Percentiles rank a stretch among this genome's conserved stretches.
Evolutionary conservation across 73 alveolate genomes (phyloP).

Genomic region (Paramecium caudatum): DNA sequence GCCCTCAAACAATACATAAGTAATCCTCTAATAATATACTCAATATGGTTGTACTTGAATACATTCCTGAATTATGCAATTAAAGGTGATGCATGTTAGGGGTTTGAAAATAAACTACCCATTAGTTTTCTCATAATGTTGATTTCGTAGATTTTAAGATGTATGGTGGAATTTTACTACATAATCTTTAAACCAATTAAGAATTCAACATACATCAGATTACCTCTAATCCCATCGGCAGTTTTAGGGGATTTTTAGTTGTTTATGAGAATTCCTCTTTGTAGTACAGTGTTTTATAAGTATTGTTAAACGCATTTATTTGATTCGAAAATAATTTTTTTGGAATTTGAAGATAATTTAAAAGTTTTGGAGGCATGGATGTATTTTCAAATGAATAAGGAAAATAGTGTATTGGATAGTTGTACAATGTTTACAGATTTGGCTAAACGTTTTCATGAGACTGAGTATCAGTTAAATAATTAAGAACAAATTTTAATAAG

Average conservation of each 20-base stretch:
- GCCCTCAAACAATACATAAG: background rate
- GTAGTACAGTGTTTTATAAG: background rate
- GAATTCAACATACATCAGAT: background rate
- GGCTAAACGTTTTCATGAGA: background rate
- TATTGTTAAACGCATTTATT: background rate
- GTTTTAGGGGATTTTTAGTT: background rate
- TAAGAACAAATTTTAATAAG: constrained; percentile 15
- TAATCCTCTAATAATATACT: background rate
- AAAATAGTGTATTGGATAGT: constrained; percentile 10
- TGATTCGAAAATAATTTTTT: background rate
- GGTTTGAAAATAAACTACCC: background rate
- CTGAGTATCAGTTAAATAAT: background rate
- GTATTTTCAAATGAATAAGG: background rate
- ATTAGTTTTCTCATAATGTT: background rate
- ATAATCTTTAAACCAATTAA: background rate
- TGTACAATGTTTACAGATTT: background rate
- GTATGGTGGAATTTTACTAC: constrained; percentile 43
- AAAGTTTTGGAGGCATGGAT: constrained; percentile 3
- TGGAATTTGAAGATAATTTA: background rate
- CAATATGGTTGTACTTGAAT: constrained; percentile 31
- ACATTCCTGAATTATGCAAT: background rate
- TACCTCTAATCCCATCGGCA: constrained; percentile 1
- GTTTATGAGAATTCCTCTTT: constrained; percentile 60
- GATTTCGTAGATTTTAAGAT: background rate
- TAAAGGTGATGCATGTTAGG: background rate